Conservation (phyloP, 805 yeast genomes). For the Isabelozyma gotoi region DNA sequence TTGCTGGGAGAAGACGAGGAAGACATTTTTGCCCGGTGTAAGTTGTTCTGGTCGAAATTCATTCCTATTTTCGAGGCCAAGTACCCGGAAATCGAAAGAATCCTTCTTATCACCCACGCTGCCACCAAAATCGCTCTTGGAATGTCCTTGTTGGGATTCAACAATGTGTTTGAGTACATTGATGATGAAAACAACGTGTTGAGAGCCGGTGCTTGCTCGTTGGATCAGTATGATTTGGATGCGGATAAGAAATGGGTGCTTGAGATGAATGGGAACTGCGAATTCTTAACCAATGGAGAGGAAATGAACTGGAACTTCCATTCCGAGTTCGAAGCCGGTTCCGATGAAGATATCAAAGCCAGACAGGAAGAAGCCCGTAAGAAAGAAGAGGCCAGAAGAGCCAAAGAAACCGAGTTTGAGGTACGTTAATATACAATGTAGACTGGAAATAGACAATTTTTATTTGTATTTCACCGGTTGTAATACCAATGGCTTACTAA, state of each 20-base stretch:
- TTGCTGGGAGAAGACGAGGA: constrained; percentile 70
- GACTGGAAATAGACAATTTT: constrained; percentile 2
- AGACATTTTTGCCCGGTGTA: constrained; percentile 66
- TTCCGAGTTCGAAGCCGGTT: constrained; percentile 79
- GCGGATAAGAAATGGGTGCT: constrained; percentile 52
- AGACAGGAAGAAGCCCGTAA: constrained; percentile 28
- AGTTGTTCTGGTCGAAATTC: constrained; percentile 52
- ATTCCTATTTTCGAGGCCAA: constrained; percentile 55
- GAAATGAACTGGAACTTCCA: constrained; percentile 94
- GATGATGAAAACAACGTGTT: constrained; percentile 40
- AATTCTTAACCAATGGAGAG: constrained; percentile 72
- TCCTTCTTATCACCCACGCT: constrained; percentile 87
- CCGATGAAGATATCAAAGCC: constrained; percentile 76
- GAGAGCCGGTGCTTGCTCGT: constrained; percentile 82
- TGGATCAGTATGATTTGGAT: constrained; percentile 54
- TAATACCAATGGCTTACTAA: constrained; percentile 22
- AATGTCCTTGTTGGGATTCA: constrained; percentile 61
- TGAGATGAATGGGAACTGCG: constrained; percentile 69
- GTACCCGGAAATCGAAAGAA: constrained; percentile 59
- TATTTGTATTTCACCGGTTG: constrained; percentile 1
- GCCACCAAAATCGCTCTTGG: constrained; percentile 91
- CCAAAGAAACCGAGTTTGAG: constrained; percentile 19
- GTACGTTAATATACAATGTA: constrained; percentile 18
- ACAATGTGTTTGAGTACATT: constrained; percentile 50
- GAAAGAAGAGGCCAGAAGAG: constrained; percentile 6